A percentile compares a stretch with the other conserved stretches of the same genome.
Evolutionary conservation across 2,329 filamentous ascomycete genomes (phyloP).

Genomic region (Aureobasidium lini): DNA sequence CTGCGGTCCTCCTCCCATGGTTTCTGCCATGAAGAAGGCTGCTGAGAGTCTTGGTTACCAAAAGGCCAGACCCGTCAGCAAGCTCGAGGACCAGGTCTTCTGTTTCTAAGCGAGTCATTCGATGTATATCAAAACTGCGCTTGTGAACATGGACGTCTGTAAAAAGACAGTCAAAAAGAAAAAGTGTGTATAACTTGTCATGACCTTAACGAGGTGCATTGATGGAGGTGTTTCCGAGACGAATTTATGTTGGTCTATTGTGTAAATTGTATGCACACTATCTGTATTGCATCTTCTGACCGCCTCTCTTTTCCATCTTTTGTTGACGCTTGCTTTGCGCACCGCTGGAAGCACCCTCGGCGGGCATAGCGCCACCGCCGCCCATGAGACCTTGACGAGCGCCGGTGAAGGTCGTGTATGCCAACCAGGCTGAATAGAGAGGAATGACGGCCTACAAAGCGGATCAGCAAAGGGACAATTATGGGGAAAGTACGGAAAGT

Average conservation of each 20-base stretch:
- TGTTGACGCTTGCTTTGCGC: slow-evolving; percentile 41
- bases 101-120: slow-evolving; percentile 57
- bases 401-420: slow-evolving; percentile 40
- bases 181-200: slow-evolving; percentile 5
- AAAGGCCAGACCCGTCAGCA: slow-evolving; percentile 91
- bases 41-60: slow-evolving; percentile 81
- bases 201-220: slow-evolving; percentile 7
- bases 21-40: slow-evolving; percentile 94
- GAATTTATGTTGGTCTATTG: neutral
- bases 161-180: neutral
- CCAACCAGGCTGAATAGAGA: slow-evolving; percentile 37
- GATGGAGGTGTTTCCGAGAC: neutral
- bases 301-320: slow-evolving; percentile 47
- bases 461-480: neutral
- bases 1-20: slow-evolving; percentile 94
- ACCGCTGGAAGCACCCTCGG: slow-evolving; percentile 17
- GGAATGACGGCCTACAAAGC: slow-evolving; percentile 32
- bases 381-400: slow-evolving; percentile 37
- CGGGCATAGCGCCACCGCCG: slow-evolving; percentile 31
- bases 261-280: slow-evolving; percentile 21
- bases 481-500: neutral
- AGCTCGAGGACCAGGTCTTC: slow-evolving; percentile 96
- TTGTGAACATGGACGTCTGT: neutral
- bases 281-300: slow-evolving; percentile 41
- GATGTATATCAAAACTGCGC: neutral